Base-by-base conservation (phyloP, 768 basidiomycete species). In the Wakefieldia striispora region DNA sequence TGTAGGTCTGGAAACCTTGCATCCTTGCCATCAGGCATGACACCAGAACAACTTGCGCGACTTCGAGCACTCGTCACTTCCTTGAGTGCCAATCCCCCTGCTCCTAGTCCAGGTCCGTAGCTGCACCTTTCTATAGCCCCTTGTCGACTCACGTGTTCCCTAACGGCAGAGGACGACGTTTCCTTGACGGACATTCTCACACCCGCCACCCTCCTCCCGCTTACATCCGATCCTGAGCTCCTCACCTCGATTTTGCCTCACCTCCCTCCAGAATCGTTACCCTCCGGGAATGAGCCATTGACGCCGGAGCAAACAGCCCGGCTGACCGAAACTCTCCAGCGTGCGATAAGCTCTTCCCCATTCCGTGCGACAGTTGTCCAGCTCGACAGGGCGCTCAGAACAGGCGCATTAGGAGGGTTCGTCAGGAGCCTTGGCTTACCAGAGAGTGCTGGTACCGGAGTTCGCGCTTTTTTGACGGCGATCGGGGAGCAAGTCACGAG, bases 331-430 rank as follows among this genome's bases (percentile, higher is more conserved):
- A 82, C 74, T 3, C 72, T 97, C 7, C 76, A 86, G 47, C 81
- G 82, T 29, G 83, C 94, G 56, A 81, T 95, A 52, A 79, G 82
- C 51, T 89, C 88, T 1, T 86, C 90, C 0, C 92, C 89, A 58
- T 93, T 95, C 70, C 84, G 87, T 51, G 72, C 81, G 6, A 86
- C 89, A 2, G 88, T 94, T 17, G 72, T 80, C 3, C 88, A 80
- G 63, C 79, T 97, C 40, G 93, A 97, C 63, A 84, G 87, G 61
- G 93, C 91, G 6, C 73, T 97, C 47, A 74, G 85, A 43, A 93
- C 88, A 0, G 93, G 93, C 8, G 68, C 91, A 43, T 71, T 94
- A 3, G 84, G 83, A 6, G 81, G 77, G 1, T 74, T 95, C 17
- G 90, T 95, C 49, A 73, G 83, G 29, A 79, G 83, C 21, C 73